These are phyloP conservation scores for Ceriops zippeliana DNA, from an alignment of 345 rosid species.

Conservation along the genomic window DNA sequence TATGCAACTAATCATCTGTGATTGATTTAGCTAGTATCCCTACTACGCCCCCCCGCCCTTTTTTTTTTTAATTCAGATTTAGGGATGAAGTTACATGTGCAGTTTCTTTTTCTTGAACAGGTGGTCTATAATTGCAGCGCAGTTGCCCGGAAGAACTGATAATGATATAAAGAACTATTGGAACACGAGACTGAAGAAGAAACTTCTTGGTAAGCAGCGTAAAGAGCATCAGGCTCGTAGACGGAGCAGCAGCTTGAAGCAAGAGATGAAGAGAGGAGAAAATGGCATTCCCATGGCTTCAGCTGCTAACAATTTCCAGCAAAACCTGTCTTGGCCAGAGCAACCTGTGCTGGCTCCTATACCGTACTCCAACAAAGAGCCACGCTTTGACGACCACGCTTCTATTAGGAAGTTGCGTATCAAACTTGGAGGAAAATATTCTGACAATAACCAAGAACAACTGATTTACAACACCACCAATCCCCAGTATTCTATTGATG, in stretches of 20 bases:
- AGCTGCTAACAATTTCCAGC: slow-evolving; percentile 12
- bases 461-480: slow-evolving; percentile 6
- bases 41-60: no score
- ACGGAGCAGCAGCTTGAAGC: slow-evolving; percentile 26
- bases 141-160: slow-evolving; percentile 34
- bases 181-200: slow-evolving; percentile 33
- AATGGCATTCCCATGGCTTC: slow-evolving; percentile 20
- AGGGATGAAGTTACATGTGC: no score
- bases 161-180: slow-evolving; percentile 36
- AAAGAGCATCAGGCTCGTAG: slow-evolving; percentile 27
- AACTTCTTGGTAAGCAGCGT: slow-evolving; percentile 31
- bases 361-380: slow-evolving; percentile 37
- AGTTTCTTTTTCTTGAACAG: slow-evolving; percentile 4
- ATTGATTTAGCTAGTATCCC: no score
- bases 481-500: slow-evolving; percentile 23
- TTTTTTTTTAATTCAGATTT: no score
- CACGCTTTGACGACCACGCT: slow-evolving; percentile 34
- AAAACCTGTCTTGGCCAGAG: slow-evolving; percentile 46
- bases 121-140: slow-evolving; percentile 35
- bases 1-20: neutral
- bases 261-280: slow-evolving; percentile 25
- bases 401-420: slow-evolving; percentile 49
- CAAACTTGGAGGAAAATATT: slow-evolving; percentile 60
- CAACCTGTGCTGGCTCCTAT: slow-evolving; percentile 35
- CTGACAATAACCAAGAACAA: slow-evolving; percentile 19